Evolutionary conservation across 2,329 filamentous ascomycete genomes (phyloP).

Genomic region (Aureobasidium melanogenum): DNA sequence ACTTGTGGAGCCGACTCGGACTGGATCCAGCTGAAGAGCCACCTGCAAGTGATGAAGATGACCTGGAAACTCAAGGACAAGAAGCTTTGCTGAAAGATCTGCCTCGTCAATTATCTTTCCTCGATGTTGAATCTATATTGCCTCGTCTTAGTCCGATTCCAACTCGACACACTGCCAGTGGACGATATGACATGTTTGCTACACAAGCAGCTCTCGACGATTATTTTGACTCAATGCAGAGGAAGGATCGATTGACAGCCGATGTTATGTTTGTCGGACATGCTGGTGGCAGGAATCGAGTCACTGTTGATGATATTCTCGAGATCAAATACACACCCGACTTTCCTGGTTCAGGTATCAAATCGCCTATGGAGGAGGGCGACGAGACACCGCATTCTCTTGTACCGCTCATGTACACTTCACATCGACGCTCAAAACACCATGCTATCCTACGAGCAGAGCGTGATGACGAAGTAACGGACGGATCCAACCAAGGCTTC

Average conservation of each 20-base stretch:
- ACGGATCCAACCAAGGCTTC: conserved; percentile 31
- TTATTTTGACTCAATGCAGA: conserved; percentile 28
- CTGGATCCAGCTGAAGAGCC: conserved; percentile 15
- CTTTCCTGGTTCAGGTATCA: background rate
- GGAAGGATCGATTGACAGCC: conserved; percentile 32
- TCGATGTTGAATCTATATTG: conserved; percentile 67
- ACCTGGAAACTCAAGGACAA: background rate
- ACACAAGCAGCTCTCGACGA: conserved; percentile 33
- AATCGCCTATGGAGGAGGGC: background rate
- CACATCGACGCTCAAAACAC: conserved; percentile 64
- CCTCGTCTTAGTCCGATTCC: conserved; percentile 52
- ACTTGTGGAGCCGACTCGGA: conserved; percentile 17
- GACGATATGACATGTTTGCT: conserved; percentile 25
- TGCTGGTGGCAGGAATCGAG: conserved; percentile 59
- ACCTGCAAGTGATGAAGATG: background rate
- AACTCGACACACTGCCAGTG: conserved; percentile 20
- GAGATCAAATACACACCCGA: conserved; percentile 43
- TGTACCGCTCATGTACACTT: conserved; percentile 41
- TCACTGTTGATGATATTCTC: conserved; percentile 81
- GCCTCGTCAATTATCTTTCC: conserved; percentile 45
- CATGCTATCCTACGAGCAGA: conserved; percentile 53
- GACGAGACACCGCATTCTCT: background rate
- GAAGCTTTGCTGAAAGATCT: background rate
- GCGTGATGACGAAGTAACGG: conserved; percentile 36
- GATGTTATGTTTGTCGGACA: conserved; percentile 71